phyloP scores from a whole-genome alignment of 2,329 filamentous ascomycete species.

The Xylariaceae sp. region DNA sequence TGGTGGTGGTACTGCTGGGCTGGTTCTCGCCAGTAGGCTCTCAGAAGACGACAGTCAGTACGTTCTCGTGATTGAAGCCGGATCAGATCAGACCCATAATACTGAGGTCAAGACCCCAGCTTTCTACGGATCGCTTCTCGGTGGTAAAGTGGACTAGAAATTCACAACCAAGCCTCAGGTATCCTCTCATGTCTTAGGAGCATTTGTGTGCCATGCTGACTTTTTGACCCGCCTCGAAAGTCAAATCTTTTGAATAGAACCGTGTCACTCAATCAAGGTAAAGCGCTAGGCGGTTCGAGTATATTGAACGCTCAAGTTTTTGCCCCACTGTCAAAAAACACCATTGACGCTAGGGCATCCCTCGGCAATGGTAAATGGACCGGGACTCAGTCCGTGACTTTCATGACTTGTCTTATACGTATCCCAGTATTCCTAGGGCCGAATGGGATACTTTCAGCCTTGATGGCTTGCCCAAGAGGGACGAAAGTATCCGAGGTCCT shows the following conservation, averaged over 20 bases:
- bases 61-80: constrained; percentile 15
- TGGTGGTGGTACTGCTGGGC: constrained; percentile 14
- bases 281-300: too few species aligned
- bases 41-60: constrained; percentile 6
- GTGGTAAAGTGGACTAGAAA: constrained; percentile 12
- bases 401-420: too few species aligned
- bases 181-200: not conserved
- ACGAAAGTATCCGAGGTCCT: constrained; percentile 6
- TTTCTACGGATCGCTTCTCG: constrained; percentile 8
- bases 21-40: constrained; percentile 11
- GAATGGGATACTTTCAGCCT: too few species aligned
- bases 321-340: too few species aligned
- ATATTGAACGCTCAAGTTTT: too few species aligned
- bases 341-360: too few species aligned
- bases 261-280: too few species aligned
- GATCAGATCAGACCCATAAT: constrained; percentile 9
- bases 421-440: too few species aligned
- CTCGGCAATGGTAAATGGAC: too few species aligned
- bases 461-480: constrained; percentile 1
- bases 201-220: not conserved
- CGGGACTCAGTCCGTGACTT: too few species aligned
- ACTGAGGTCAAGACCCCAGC: constrained; percentile 12
- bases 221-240: constrained; percentile 9
- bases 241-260: constrained; percentile 15
- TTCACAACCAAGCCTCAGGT: constrained; percentile 13